phyloP scores from a whole-genome alignment of 768 basidiomycete genomes.

The Stropharia rugosoannulata region DNA sequence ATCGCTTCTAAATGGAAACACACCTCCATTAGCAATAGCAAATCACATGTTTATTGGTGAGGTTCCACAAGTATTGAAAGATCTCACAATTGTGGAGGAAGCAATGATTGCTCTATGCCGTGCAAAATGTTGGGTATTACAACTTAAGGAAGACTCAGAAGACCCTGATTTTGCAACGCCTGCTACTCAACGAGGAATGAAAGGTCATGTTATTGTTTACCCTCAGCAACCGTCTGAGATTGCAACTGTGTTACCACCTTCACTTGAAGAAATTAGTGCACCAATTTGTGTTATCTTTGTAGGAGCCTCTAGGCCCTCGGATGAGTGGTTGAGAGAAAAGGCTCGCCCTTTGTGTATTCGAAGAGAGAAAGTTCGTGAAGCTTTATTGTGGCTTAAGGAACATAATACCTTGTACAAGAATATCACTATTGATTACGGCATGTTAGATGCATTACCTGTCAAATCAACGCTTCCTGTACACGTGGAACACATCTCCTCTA shows the following conservation, averaged over 20 bases:
- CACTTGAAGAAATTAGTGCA: conserved; percentile 30
- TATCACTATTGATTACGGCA: conserved; percentile 22
- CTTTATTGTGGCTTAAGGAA: conserved; percentile 33
- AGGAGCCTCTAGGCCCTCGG: conserved; percentile 25
- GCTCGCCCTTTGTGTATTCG: conserved; percentile 35
- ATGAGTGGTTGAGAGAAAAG: conserved; percentile 29
- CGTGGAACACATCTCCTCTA: conserved; percentile 27
- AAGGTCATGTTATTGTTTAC: conserved; percentile 40
- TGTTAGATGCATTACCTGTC: too few relatives aligned
- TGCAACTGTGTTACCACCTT: conserved; percentile 30
- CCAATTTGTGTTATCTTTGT: conserved; percentile 41
- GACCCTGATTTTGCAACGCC: neutral
- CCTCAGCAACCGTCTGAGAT: conserved; percentile 31
- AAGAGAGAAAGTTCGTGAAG: conserved; percentile 25
- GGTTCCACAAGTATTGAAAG: conserved; percentile 26
- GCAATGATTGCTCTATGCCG: conserved; percentile 36
- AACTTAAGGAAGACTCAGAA: conserved; percentile 29
- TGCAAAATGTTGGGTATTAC: conserved; percentile 35
- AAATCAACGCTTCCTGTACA: too few relatives aligned
- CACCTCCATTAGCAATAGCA: conserved; percentile 28
- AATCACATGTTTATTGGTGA: conserved; percentile 29
- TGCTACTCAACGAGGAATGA: conserved; percentile 27
- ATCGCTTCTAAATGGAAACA: conserved; percentile 8
- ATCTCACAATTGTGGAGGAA: conserved; percentile 37
- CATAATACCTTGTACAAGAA: conserved; percentile 35